Conservation (phyloP, 495 filamentous ascomycete species). For the Lophium mytilinum region DNA sequence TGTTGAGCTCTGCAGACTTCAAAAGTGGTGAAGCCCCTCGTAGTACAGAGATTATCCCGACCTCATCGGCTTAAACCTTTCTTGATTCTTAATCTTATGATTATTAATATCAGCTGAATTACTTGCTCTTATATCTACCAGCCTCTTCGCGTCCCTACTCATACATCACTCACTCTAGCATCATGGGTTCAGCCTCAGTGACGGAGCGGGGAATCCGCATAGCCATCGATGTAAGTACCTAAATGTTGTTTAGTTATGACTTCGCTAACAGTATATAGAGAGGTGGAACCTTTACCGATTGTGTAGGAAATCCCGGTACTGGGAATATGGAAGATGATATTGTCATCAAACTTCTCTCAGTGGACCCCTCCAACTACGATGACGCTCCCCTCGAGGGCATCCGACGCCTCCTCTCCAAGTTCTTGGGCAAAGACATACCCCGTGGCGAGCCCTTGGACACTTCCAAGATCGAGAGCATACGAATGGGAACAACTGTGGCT, state of each 20-base stretch:
- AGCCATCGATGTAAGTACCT: conserved; percentile 33
- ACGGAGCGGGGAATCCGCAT: conserved; percentile 33
- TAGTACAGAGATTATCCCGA: no score
- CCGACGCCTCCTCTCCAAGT: conserved; percentile 76
- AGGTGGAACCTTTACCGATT: conserved; percentile 60
- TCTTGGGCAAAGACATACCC: conserved; percentile 65
- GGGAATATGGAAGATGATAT: conserved; percentile 42
- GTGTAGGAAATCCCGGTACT: conserved; percentile 46
- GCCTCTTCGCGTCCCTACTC: no score
- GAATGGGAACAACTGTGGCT: conserved; percentile 43
- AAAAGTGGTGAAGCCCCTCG: no score
- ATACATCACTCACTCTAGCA: background rate
- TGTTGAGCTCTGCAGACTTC: no score
- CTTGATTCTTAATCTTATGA: no score
- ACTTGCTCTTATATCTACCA: no score
- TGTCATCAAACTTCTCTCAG: conserved; percentile 44
- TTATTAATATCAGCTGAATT: no score
- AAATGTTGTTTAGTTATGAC: no score
- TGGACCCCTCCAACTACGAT: conserved; percentile 43
- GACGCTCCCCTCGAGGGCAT: conserved; percentile 62
- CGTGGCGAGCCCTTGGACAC: conserved; percentile 79
- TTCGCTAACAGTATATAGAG: conserved; percentile 30
- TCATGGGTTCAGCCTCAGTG: conserved; percentile 19
- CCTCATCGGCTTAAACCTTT: no score
- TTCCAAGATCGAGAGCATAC: conserved; percentile 56